Evolutionary conservation across 2,329 filamentous ascomycete species (phyloP).

Genomic region (Penicillium sp.): DNA sequence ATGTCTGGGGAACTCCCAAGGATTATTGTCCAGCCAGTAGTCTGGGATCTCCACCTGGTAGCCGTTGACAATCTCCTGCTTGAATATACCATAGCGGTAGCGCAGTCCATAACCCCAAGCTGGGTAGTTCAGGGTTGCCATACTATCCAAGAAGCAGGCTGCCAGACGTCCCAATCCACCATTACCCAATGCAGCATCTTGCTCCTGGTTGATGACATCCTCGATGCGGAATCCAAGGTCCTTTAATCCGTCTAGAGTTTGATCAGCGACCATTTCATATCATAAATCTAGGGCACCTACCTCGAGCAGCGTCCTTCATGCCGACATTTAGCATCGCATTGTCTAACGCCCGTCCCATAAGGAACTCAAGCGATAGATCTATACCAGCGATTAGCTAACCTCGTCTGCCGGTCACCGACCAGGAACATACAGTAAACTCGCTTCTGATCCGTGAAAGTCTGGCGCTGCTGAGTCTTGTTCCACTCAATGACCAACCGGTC

Average conservation of each 20-base stretch:
- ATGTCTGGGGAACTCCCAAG: constrained; percentile 95
- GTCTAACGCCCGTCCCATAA: constrained; percentile 94
- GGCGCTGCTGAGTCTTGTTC: constrained; percentile 97
- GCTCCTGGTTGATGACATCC: constrained; percentile 89
- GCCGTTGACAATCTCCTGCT: constrained; percentile 96
- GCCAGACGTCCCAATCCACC: constrained; percentile 91
- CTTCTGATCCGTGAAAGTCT: constrained; percentile 87
- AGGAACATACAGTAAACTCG: constrained; percentile 73
- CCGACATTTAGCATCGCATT: constrained; percentile 98
- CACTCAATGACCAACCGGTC: constrained; percentile 91
- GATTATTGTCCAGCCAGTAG: constrained; percentile 99
- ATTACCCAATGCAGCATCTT: constrained; percentile 93
- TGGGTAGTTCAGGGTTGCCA: constrained; percentile 90
- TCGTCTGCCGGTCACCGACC: neutral
- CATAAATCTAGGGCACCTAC: constrained; percentile 48
- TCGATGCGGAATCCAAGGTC: constrained; percentile 97
- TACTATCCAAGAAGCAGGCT: constrained; percentile 93
- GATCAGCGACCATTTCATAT: constrained; percentile 22
- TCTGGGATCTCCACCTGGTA: constrained; percentile 98
- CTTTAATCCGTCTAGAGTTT: constrained; percentile 64
- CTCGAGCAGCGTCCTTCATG: constrained; percentile 75
- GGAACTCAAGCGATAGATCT: constrained; percentile 91
- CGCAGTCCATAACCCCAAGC: constrained; percentile 96
- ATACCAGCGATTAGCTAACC: constrained; percentile 1
- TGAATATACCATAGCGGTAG: constrained; percentile 98